Conservation (phyloP, 148 eudicot genomes). For the Fagopyrum tataricum region DNA sequence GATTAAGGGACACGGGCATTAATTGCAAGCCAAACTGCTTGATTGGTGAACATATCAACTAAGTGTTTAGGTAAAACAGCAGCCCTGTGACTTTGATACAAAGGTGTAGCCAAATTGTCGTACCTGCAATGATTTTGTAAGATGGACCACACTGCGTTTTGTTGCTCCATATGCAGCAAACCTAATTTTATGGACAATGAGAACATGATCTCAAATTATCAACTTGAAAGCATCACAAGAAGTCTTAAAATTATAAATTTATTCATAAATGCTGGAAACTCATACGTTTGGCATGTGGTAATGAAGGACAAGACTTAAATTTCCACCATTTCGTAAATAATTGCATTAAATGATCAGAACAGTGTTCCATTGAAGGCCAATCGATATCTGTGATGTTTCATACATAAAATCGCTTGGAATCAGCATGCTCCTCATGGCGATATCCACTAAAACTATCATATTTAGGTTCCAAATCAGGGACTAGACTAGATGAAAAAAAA, state of each 20-base stretch:
- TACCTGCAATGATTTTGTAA: conserved; percentile 92
- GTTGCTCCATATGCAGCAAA: conserved; percentile 99
- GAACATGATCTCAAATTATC: background rate
- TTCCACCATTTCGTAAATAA: background rate
- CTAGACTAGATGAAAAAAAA: background rate
- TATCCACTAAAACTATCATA: background rate
- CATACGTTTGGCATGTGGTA: background rate
- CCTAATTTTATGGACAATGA: conserved; percentile 24
- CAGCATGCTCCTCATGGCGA: background rate
- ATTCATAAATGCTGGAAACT: background rate
- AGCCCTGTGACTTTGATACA: background rate
- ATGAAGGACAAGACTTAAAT: background rate
- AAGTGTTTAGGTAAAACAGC: background rate
- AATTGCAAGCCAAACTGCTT: background rate
- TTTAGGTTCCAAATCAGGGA: background rate
- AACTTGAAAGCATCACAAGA: background rate
- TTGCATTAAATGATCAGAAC: background rate
- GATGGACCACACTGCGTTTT: conserved; percentile 94
- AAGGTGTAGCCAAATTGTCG: background rate
- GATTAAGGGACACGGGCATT: background rate
- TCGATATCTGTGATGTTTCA: background rate
- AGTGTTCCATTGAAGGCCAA: conserved; percentile 1
- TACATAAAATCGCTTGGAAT: background rate
- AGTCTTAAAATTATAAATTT: background rate
- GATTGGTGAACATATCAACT: background rate